phyloP scores from a whole-genome alignment of 2,329 filamentous ascomycete genomes.

The Fusarium sp. region DNA sequence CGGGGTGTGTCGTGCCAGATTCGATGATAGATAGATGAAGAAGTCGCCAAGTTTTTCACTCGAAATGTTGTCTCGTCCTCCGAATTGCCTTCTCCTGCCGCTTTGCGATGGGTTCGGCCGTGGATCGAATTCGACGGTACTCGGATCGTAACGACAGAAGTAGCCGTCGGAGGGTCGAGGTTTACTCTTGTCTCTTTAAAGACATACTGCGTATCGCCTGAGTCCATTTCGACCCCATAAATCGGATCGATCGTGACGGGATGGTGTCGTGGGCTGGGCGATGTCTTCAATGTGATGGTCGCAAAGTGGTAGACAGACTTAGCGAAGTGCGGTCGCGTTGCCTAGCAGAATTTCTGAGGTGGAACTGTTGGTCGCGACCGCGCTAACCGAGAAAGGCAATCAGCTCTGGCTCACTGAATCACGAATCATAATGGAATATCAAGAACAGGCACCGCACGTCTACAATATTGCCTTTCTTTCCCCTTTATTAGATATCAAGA shows the following conservation, averaged over 20 bases:
- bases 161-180: constrained; percentile 76
- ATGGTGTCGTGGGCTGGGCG: constrained; percentile 23
- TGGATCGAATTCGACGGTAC: constrained; percentile 67
- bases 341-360: constrained; percentile 49
- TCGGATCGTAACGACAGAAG: constrained; percentile 76
- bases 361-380: constrained; percentile 40
- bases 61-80: constrained; percentile 82
- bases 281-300: constrained; percentile 38
- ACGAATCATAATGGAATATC: background rate
- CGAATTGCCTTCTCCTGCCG: constrained; percentile 48
- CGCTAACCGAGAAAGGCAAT: constrained; percentile 53
- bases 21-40: constrained; percentile 87
- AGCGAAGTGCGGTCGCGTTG: constrained; percentile 46
- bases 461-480: background rate
- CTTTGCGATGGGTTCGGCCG: constrained; percentile 57
- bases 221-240: constrained; percentile 77
- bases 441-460: background rate
- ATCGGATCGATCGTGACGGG: constrained; percentile 39
- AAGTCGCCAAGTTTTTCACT: constrained; percentile 76
- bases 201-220: constrained; percentile 70
- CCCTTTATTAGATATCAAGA: background rate
- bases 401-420: constrained; percentile 43
- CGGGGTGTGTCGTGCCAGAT: constrained; percentile 79
- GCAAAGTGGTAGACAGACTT: constrained; percentile 40
- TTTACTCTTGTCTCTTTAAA: constrained; percentile 91